Evolutionary conservation across 345 rosid genomes (phyloP), one percentile per base, ranked within the genome.

Genomic region (Melastoma malabathricum): DNA sequence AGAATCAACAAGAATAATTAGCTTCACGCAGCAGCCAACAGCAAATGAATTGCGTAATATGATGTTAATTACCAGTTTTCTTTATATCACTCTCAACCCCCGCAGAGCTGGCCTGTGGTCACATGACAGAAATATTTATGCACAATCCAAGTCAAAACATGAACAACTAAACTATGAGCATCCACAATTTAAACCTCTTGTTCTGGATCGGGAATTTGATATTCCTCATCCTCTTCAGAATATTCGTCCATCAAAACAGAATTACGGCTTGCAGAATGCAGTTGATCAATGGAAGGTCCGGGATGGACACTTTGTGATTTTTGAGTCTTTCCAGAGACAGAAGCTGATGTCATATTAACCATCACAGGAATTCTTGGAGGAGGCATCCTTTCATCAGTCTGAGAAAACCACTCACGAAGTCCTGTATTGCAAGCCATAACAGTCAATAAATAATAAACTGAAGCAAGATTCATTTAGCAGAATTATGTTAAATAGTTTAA

Each of bases 171-270:
- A 34, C 41, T 9, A 34, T 34, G 41, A 34, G 41, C 41, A 9
- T 34, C 41, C 41, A 34, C 41, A 34, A 4, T 17, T 50, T 39
- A 48, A 45, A 93, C 98, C 88, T 87, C 95, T 69, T 78, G 90
- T 52, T 88, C 99, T 57, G 86, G 72, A 55, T 88, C 97, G 53
- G 95, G 78, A 53, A 83, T 65, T 69, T 79, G 97, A 67, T 71
- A 83, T 62, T 92, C 98, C 50, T 92, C 98, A 70, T 92, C 98
- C 49, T 89, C 96, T 29, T 93, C 97, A 18, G 97, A 83, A 55
- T 71, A 80, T 69, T 88, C 97, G 71, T 93, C 97, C 78, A 83
- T 64, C 72, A 74, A 64, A 56, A 58, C 68, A 57, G 97, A 93
- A 73, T 81, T 71, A 66, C 90, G 75, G 64, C 76, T 67, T 15